These are phyloP conservation scores for Lodderomyces pseudojiufengensis DNA, from an alignment of 1,139 yeast genomes.

Conservation along the genomic window DNA sequence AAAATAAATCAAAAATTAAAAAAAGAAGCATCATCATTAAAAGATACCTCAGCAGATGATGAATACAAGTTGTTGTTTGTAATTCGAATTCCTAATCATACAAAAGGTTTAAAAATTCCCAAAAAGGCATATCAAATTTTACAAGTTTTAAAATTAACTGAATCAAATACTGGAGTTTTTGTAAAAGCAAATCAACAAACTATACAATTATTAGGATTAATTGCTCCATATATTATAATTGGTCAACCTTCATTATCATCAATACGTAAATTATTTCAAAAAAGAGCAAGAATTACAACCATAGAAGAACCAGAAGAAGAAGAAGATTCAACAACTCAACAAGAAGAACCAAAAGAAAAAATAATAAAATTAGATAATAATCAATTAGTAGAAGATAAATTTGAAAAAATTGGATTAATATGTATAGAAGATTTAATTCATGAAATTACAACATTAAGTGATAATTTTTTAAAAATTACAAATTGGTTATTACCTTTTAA, in stretches of 20 bases:
- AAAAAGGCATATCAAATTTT: conserved; percentile 60
- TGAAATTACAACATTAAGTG: conserved; percentile 62
- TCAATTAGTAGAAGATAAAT: conserved; percentile 66
- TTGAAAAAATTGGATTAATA: conserved; percentile 60
- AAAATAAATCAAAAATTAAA: conserved; percentile 14
- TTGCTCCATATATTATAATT: conserved; percentile 68
- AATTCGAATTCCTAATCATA: conserved; percentile 57
- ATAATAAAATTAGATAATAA: conserved; percentile 60
- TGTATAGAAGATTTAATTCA: conserved; percentile 79
- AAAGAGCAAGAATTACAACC: conserved; percentile 60
- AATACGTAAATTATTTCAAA: conserved; percentile 68
- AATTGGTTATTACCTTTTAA: conserved; percentile 68
- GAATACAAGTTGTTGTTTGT: conserved; percentile 58
- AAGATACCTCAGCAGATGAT: conserved; percentile 21
- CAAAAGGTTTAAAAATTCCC: conserved; percentile 62
- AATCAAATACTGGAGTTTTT: conserved; percentile 66
- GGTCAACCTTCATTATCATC: conserved; percentile 72
- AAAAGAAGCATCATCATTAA: conserved; percentile 8
- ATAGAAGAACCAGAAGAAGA: conserved; percentile 26
- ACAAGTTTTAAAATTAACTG: conserved; percentile 53
- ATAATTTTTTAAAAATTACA: conserved; percentile 54
- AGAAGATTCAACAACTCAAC: conserved; percentile 28
- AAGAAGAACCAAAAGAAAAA: conserved; percentile 28
- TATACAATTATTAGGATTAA: conserved; percentile 57
- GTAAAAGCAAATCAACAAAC: conserved; percentile 56